Conservation (phyloP, 352 stramenopile species). For the Blastocystis sp. region DNA sequence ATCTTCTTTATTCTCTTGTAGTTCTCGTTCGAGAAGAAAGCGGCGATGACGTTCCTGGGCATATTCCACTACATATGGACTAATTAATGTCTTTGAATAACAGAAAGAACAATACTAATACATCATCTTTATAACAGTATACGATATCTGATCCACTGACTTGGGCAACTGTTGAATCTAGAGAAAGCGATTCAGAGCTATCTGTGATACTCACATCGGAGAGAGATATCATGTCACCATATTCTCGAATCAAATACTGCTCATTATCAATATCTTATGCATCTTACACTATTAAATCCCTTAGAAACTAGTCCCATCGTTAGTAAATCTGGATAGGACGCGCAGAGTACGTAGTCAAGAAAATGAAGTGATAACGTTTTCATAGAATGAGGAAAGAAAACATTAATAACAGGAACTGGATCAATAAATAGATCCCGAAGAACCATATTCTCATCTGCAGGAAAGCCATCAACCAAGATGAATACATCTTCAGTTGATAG, state of each 20-base stretch:
- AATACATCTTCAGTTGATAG: background rate
- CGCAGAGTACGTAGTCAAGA: slow-evolving; percentile 2
- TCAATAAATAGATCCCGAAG: background rate
- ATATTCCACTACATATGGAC: slow-evolving; percentile 3
- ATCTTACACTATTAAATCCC: slow-evolving; percentile 26
- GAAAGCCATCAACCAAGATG: slow-evolving; percentile 18
- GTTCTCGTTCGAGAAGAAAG: background rate
- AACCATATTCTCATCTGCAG: background rate
- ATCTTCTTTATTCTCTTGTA: background rate
- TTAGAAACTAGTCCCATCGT: slow-evolving; percentile 12
- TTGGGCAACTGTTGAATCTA: background rate
- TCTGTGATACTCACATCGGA: background rate
- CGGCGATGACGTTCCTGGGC: slow-evolving; percentile 15
- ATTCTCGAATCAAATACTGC: slow-evolving; percentile 44
- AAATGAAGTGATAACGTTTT: slow-evolving; percentile 1
- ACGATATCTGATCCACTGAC: background rate
- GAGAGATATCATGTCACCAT: slow-evolving; percentile 10
- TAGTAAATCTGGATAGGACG: background rate
- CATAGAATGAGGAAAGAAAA: background rate
- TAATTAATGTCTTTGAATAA: background rate
- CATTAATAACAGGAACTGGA: background rate
- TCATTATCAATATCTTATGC: background rate
- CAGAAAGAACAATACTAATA: background rate
- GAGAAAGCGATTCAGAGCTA: background rate
- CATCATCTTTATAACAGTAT: background rate